These are phyloP conservation scores for Talaromyces albobiverticillius DNA, from an alignment of 2,329 filamentous ascomycete genomes.

Conservation along the genomic window DNA sequence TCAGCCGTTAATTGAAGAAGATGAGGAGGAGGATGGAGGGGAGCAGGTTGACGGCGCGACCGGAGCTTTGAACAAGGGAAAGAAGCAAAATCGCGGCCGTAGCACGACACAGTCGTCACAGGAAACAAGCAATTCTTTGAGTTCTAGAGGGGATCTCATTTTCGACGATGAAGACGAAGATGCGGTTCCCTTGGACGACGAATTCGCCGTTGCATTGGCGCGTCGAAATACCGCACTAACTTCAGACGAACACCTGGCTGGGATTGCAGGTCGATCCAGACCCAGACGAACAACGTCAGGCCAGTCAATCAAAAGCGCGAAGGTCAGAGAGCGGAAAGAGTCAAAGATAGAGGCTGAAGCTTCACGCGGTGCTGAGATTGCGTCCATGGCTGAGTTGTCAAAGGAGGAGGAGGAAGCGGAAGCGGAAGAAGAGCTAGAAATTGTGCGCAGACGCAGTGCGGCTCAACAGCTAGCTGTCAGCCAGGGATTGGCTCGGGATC, in stretches of 20 bases:
- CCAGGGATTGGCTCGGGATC: constrained; percentile 46
- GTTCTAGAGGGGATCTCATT: constrained; percentile 85
- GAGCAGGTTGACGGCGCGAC: constrained; percentile 31
- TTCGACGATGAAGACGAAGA: constrained; percentile 93
- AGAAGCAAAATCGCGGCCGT: constrained; percentile 53
- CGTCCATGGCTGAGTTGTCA: constrained; percentile 55
- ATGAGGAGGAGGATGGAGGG: constrained; percentile 48
- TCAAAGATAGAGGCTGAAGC: constrained; percentile 28
- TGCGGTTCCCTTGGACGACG: constrained; percentile 86
- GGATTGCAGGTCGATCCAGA: constrained; percentile 56
- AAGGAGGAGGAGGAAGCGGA: constrained; percentile 56
- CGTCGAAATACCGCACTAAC: constrained; percentile 59
- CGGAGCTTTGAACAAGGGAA: neutral
- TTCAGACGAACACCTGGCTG: constrained; percentile 62
- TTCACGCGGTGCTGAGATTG: constrained; percentile 33
- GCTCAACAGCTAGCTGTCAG: constrained; percentile 55
- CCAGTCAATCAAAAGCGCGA: constrained; percentile 42
- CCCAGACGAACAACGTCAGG: constrained; percentile 40
- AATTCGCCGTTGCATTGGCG: constrained; percentile 81
- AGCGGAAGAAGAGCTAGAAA: constrained; percentile 54
- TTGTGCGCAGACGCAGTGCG: constrained; percentile 53
- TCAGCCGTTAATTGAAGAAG: constrained; percentile 67
- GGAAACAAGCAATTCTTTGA: constrained; percentile 78
- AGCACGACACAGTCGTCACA: constrained; percentile 78
- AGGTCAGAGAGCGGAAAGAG: constrained; percentile 30